Base-by-base conservation (phyloP, 257 asterid species). In the Haberlea rhodopensis region DNA sequence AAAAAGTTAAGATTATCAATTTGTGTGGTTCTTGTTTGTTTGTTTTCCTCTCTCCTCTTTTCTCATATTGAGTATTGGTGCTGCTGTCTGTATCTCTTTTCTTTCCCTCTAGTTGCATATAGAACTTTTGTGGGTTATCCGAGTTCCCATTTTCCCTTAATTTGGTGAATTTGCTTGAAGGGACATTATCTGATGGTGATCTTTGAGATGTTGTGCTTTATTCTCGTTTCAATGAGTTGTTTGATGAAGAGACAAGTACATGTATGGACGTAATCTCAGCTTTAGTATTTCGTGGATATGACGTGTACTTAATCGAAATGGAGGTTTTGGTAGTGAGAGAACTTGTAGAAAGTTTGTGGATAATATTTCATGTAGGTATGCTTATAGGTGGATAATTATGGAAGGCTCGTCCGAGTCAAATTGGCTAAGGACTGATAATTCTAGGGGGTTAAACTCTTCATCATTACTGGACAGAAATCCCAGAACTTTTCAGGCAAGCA, bases 351-450 rank as follows among this genome's bases (percentile, higher is more conserved):
- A 63, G 67, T 60, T 60, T 32, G 66, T 55, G 74, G 67, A 65
- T 67, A 71, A 53, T 54, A 66, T 43, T 77, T 58, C 83, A 69
- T 65, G 78, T 54, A 46, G 61, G 49, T 53, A 46, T 78, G 49
- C 68, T 21, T 20, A 22, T 58, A 60, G 80, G 76, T 71, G 75
- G 81, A 49, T 82, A 80, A 46, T 63, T 66, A 84, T 87, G 99
- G 97, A 88, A 70, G 95, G 96, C 57, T 90, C 97, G 31, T 87
- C 96, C 53, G 95, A 82, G 73, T 89, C 87, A 60, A 84, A 74
- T 61, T 85, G 97, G 95, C 91, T 78, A 71, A 80, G 84, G 82
- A 76, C 94, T 53, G 82, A 72, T 67, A 87, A 81, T 43, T 81
- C 87, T 3, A 78, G 95, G 71, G 95, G 77, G 20, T 73, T 90